Conservation (phyloP, 352 stramenopile species). For the Pythium brassicae region DNA sequence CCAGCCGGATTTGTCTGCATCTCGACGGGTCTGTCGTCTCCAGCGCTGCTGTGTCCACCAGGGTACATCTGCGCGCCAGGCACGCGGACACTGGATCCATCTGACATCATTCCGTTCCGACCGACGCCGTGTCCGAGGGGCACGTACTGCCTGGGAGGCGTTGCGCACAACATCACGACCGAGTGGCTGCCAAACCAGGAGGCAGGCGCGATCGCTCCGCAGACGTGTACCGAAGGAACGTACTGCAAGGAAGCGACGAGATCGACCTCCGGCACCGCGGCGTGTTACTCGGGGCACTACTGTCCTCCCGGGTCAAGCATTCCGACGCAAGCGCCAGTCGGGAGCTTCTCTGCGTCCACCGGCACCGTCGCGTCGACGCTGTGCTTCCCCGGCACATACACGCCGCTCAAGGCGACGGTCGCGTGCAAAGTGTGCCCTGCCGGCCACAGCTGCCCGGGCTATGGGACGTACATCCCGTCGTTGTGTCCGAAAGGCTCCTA, state of each 20-base stretch:
- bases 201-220: constrained; percentile 80
- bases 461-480: constrained; percentile 95
- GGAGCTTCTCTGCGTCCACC: constrained; percentile 85
- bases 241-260: constrained; percentile 89
- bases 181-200: constrained; percentile 89
- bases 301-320: constrained; percentile 88
- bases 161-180: constrained; percentile 89
- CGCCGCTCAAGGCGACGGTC: constrained; percentile 85
- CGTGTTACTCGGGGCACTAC: constrained; percentile 95
- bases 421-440: constrained; percentile 91
- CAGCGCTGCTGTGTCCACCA: constrained; percentile 89
- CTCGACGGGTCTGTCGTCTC: constrained; percentile 85
- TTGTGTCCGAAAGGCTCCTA: constrained; percentile 94
- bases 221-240: constrained; percentile 93
- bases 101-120: constrained; percentile 61
- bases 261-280: constrained; percentile 69
- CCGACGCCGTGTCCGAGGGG: constrained; percentile 88
- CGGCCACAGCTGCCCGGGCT: constrained; percentile 91
- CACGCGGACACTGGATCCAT: constrained; percentile 89
- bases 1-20: constrained; percentile 95
- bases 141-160: constrained; percentile 95
- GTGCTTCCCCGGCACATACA: constrained; percentile 97
- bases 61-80: constrained; percentile 94
- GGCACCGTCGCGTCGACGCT: constrained; percentile 91
- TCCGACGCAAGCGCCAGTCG: constrained; percentile 89